Base-by-base conservation (phyloP, 352 stramenopile genomes). In the Saprolegnia diclina region DNA sequence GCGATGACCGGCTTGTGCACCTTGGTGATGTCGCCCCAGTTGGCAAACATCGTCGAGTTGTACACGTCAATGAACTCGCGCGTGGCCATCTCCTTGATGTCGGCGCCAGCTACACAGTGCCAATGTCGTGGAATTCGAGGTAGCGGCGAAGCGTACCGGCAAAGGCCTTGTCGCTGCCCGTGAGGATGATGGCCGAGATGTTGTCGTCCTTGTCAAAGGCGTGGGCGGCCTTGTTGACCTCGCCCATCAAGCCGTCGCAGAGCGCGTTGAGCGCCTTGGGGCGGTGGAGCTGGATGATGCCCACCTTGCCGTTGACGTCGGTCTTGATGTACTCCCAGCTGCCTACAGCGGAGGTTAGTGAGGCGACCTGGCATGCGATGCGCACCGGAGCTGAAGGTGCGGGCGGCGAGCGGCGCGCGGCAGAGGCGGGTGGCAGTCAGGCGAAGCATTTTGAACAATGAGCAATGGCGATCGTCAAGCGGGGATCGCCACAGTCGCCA, bases 261-360 rank as follows among this genome's bases (percentile, higher is more conserved):
- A 99, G 82, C 38, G 97, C 96, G 82, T 99, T 99, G 29, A 99
- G 80, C 6, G 96, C 96, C 19, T 99, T 99, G 59, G 96, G 96
- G 54, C 95, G 92, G 83, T 99, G 91, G 57, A 99, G 76, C 37
- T 88, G 96, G 67, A 99, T 97, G 65, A 98, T 81, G 56, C 83
- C 96, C 35, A 99, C 94, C 65, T 91, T 94, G 72, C 83, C 86
- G 55, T 85, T 81, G 71, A 93, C 85, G 74, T 96, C 87, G 2
- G 87, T 90, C 37, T 78, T 72, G 64, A 97, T 96, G 74, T 91
- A 88, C 71, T 97, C 89, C 65, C 92, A 95, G 61, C 84, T 78
- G 67, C 72, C 82, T 89, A 73, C 29, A 72, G 0, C 7, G 44
- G 19, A n/a, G n/a, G n/a, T n/a, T n/a, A n/a, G n/a, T n/a, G n/a